Conservation (phyloP, 371 early-diverging fungal genomes). For the Mortierella sp. region DNA sequence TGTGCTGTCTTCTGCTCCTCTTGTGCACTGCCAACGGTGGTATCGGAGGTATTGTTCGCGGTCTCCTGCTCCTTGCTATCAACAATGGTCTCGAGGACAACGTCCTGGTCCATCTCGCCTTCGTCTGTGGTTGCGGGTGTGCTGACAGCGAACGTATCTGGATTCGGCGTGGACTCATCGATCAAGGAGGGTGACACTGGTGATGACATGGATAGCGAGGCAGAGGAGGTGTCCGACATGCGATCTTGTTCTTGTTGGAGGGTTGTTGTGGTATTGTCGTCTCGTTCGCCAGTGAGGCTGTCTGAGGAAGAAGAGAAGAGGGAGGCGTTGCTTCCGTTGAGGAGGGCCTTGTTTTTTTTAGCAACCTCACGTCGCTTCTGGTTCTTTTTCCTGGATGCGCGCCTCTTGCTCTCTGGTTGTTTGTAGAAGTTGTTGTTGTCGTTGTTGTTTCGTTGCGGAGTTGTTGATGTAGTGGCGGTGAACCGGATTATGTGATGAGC, state of each 20-base stretch:
- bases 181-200: background rate
- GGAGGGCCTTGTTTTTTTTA: constrained; percentile 31
- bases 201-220: background rate
- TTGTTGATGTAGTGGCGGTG: background rate
- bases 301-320: background rate
- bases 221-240: background rate
- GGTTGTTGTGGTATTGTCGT: background rate
- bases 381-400: constrained; percentile 40
- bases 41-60: background rate
- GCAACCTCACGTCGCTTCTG: constrained; percentile 36
- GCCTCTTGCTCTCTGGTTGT: constrained; percentile 31
- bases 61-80: background rate
- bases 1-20: background rate
- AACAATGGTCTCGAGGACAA: background rate
- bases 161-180: background rate
- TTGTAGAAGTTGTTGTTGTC: background rate
- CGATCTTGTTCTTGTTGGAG: background rate
- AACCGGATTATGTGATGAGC: background rate
- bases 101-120: background rate
- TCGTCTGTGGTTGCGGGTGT: background rate
- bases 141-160: background rate
- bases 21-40: background rate
- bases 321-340: constrained; percentile 12
- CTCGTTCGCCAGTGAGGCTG: background rate
- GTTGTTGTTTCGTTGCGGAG: background rate